phyloP scores from a whole-genome alignment of 306 rosid species.

The Hippophae rhamnoides region DNA sequence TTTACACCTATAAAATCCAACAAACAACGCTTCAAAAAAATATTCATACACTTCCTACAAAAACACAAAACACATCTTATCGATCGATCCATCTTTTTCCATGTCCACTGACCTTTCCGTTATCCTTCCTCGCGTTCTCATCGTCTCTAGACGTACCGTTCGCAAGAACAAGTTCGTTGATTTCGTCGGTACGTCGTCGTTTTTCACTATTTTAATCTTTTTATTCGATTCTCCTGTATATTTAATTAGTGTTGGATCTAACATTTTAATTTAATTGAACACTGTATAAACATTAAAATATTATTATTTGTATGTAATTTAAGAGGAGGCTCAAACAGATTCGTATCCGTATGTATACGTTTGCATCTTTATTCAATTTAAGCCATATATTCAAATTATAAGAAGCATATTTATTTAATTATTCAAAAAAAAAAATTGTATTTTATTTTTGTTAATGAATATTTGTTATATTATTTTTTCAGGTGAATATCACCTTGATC shows the following conservation, averaged over 20 bases:
- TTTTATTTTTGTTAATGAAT: too few relatives aligned
- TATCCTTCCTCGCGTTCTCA: constrained; percentile 88
- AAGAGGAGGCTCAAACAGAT: too few relatives aligned
- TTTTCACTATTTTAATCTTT: not conserved
- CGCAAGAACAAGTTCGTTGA: constrained; percentile 96
- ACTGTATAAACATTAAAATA: too few relatives aligned
- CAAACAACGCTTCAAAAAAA: too few relatives aligned
- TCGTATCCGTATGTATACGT: not conserved
- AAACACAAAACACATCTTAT: too few relatives aligned
- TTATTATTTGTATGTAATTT: too few relatives aligned
- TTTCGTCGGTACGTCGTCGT: constrained; percentile 56
- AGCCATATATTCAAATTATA: not conserved
- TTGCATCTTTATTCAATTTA: not conserved
- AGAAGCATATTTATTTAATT: too few relatives aligned
- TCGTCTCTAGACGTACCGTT: constrained; percentile 80
- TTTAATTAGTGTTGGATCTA: too few relatives aligned
- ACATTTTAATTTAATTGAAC: too few relatives aligned
- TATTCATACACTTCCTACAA: too few relatives aligned
- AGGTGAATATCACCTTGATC: constrained; percentile 73
- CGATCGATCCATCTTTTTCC: not conserved
- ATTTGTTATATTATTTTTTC: not conserved
- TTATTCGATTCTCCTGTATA: not conserved
- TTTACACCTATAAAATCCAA: too few relatives aligned
- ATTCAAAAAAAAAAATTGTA: too few relatives aligned
- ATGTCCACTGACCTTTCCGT: constrained; percentile 70